Percentiles rank a stretch among this genome's conserved stretches.
Evolutionary conservation across 2,329 filamentous ascomycete species (phyloP).

Genomic region (Colletotrichum falcatum): DNA sequence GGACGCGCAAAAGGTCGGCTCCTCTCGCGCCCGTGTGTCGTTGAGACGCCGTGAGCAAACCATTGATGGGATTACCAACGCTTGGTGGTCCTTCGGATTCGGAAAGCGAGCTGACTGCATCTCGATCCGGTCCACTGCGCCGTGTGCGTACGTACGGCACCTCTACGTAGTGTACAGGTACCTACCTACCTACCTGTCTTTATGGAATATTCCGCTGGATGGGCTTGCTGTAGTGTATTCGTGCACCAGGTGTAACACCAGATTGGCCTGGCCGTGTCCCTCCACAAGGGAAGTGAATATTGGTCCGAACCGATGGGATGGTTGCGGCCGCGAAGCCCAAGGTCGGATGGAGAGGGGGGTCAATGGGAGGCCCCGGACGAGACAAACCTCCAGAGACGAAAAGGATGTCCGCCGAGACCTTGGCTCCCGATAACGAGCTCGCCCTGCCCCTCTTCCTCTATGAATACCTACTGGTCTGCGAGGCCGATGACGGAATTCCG

Average conservation of each 20-base stretch:
- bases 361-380: slow-evolving; percentile 2
- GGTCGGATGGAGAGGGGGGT: not conserved
- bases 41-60: not conserved
- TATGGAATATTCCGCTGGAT: not conserved
- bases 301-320: slow-evolving; percentile 8
- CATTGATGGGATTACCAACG: not conserved
- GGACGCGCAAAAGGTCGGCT: slow-evolving; percentile 9
- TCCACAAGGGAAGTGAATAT: not conserved
- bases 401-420: slow-evolving; percentile 15
- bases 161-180: not conserved
- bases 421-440: slow-evolving; percentile 8
- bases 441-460: not conserved
- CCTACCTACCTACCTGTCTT: not conserved
- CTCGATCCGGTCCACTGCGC: not conserved
- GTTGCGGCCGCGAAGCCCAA: slow-evolving; percentile 5
- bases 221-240: not conserved
- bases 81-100: not conserved
- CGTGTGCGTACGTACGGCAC: not conserved
- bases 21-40: too few species aligned
- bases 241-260: not conserved
- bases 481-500: too few species aligned
- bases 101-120: not conserved
- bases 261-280: slow-evolving; percentile 3
- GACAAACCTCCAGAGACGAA: slow-evolving; percentile 25
- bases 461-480: not conserved